Evolutionary conservation across 2,329 filamentous ascomycete species (phyloP).

Genomic region (Phialocephala subalpina): DNA sequence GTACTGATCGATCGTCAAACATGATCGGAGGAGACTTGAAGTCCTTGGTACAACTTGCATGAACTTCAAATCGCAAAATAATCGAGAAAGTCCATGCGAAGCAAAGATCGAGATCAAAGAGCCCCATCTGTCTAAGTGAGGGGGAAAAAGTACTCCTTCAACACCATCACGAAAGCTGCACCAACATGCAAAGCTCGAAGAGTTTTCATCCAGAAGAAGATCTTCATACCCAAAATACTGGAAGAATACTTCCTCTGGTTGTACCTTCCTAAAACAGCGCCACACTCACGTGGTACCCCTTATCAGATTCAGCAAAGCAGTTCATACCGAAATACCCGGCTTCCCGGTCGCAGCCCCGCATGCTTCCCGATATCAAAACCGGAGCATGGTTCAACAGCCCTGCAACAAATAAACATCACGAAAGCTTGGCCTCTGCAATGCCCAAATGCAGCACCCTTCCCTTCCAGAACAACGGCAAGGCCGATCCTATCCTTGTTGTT

Average conservation of each 20-base stretch:
- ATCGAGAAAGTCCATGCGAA: conserved; percentile 4
- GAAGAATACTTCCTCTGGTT: conserved; percentile 5
- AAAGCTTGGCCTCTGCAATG: conserved; percentile 18
- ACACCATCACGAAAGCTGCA: no score
- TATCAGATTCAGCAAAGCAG: no score
- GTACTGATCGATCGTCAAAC: background rate
- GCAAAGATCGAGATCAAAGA: background rate
- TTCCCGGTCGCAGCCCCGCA: no score
- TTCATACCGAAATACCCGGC: background rate
- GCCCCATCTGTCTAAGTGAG: background rate
- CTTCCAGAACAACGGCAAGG: conserved; percentile 3
- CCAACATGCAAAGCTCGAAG: background rate
- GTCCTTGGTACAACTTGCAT: background rate
- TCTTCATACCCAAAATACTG: background rate
- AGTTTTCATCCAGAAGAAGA: background rate
- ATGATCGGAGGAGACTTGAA: background rate
- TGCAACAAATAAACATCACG: background rate
- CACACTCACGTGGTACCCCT: background rate
- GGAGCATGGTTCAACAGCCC: background rate
- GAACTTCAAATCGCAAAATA: background rate
- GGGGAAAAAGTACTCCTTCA: background rate
- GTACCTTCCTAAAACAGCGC: conserved; percentile 17
- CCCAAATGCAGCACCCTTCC: conserved; percentile 17
- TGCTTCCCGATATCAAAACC: background rate
- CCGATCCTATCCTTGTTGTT: conserved; percentile 1